These are phyloP conservation scores for Usnea hakonensis DNA, from an alignment of 495 filamentous ascomycete species.

Conservation along the genomic window DNA sequence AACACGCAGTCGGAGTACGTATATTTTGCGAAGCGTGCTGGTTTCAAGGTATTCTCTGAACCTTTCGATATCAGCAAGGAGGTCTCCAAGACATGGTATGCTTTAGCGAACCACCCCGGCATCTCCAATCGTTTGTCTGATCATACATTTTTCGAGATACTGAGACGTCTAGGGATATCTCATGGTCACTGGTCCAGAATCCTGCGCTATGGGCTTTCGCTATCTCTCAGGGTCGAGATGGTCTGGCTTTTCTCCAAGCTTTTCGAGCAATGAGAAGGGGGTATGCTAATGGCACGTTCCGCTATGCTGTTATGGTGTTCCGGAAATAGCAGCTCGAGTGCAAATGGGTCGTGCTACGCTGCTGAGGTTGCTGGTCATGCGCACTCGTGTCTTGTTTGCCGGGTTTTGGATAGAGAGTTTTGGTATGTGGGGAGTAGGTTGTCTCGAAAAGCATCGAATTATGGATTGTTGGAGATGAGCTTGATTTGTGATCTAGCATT, in stretches of 20 bases:
- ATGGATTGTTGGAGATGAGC: no score
- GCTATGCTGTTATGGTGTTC: slow-evolving; percentile 51
- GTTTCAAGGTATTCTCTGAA: slow-evolving; percentile 33
- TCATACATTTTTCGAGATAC: not conserved
- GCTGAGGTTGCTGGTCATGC: no score
- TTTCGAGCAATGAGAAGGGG: slow-evolving; percentile 53
- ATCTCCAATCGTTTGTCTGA: not conserved
- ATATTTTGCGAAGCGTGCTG: slow-evolving; percentile 37
- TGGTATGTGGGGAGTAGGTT: no score
- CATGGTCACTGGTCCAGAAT: slow-evolving; percentile 48
- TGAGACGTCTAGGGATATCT: slow-evolving; percentile 44
- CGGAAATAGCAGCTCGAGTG: slow-evolving; percentile 27
- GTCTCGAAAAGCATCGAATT: no score
- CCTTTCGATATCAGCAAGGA: slow-evolving; percentile 50
- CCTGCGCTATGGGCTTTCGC: slow-evolving; percentile 51
- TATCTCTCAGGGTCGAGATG: slow-evolving; percentile 48
- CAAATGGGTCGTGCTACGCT: no score
- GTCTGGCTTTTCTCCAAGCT: slow-evolving; percentile 50
- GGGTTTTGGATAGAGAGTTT: no score
- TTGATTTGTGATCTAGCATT: no score
- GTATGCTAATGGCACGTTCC: slow-evolving; percentile 49
- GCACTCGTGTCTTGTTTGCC: no score
- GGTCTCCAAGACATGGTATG: slow-evolving; percentile 38
- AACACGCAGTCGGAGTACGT: slow-evolving; percentile 45
- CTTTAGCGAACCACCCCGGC: not conserved